Base-by-base conservation (phyloP, 257 asterid species). In the Plantago major region DNA sequence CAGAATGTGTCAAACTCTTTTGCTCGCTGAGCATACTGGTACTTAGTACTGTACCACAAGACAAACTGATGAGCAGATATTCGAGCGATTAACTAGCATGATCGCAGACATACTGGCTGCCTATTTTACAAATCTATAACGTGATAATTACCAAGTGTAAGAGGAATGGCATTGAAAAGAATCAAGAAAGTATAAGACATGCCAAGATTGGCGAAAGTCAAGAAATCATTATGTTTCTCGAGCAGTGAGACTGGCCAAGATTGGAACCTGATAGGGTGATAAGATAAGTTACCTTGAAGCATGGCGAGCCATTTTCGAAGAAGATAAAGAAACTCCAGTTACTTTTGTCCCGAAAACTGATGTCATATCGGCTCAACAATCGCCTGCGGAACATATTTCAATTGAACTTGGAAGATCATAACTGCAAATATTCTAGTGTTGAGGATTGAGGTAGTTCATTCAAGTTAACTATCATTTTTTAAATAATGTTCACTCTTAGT, bases 191-290 rank as follows among this genome's bases (percentile, higher is more conserved):
- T 9, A 68, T 75, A 14, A 49, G 69, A 3, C 46, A 62, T 14
- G 79, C 84, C n/a, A n/a, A 38, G 56, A 53, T 79, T 5, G 80
- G 78, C 13, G 66, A 71, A 57, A 47, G 67, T 9, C 66, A 78
- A 49, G 63, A 65, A 45, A 50, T 78, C 28, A 72, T 75, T n/a
- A 58, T 38, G 50, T 59, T 69, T 66, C 66, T 79, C 44, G 38
- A 66, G 30, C 42, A 70, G 7, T 67, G 55, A 1, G 59, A 65
- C 56, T 33, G 52, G 28, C 65, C 80, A 42, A 49, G 63, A 44
- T 11, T 64, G 51, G 56, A 59, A 38, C 73, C 69, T n/a, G n/a
- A n/a, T n/a, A n/a, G n/a, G n/a, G n/a, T 3, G 67, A 64, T 53
- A 58, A 71, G 42, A 14, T 55, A 51, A 70, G 38, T 19, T 13